Percentiles rank a stretch among this genome's conserved stretches.
Evolutionary conservation across 495 filamentous ascomycete genomes (phyloP).

Genomic region (Penicillium paxilli): DNA sequence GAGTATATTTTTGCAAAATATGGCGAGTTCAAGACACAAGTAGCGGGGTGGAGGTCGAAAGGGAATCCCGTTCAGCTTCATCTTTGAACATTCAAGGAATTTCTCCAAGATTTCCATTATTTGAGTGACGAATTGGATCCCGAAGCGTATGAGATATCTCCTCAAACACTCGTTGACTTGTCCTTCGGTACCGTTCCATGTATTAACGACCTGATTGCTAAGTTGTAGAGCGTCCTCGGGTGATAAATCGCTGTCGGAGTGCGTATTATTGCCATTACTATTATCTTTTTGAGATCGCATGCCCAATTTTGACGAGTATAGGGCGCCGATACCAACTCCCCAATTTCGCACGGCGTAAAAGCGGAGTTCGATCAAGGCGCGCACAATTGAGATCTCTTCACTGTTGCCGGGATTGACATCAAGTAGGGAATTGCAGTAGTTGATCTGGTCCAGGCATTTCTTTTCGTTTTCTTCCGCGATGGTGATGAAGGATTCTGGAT

Average conservation of each 20-base stretch:
- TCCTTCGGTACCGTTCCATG: background rate
- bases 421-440: background rate
- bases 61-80: background rate
- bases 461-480: background rate
- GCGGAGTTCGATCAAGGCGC: background rate
- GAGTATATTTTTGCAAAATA: constrained; percentile 1
- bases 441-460: constrained; percentile 3
- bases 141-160: background rate
- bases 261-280: too few species aligned
- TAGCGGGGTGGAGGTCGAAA: background rate
- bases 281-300: background rate
- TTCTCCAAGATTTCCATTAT: background rate
- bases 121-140: background rate
- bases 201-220: background rate
- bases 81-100: constrained; percentile 2
- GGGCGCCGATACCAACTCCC: background rate
- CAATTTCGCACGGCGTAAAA: background rate
- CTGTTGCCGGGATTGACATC: background rate
- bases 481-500: background rate
- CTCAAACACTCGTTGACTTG: background rate
- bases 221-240: background rate
- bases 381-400: background rate
- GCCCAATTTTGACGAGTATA: background rate
- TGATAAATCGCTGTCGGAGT: background rate
- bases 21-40: background rate